Percentiles rank a stretch among this genome's conserved stretches.
These are phyloP conservation scores for Magnaporthiopsis rhizophila DNA, from an alignment of 2,329 filamentous ascomycete species.

Conservation along the genomic window DNA sequence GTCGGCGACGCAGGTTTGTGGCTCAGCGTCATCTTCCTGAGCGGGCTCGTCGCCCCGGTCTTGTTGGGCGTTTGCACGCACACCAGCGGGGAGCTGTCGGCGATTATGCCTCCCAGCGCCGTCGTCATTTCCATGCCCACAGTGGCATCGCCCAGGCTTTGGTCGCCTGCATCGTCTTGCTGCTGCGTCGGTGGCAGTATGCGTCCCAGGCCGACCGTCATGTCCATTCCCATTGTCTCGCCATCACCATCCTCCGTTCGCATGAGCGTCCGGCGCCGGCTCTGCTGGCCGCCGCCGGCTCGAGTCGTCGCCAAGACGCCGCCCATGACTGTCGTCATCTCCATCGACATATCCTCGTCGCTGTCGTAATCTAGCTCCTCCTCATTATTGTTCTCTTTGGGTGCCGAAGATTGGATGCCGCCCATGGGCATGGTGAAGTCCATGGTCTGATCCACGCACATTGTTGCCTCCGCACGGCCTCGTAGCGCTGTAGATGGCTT, in stretches of 20 bases:
- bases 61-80: not conserved
- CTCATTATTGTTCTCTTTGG: slow-evolving; percentile 20
- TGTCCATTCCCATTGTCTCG: slow-evolving; percentile 51
- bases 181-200: slow-evolving; percentile 36
- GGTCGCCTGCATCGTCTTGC: not conserved
- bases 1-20: slow-evolving; percentile 23
- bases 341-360: slow-evolving; percentile 72
- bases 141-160: not conserved
- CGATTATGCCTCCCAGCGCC: not conserved
- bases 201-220: slow-evolving; percentile 55
- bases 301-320: slow-evolving; percentile 32
- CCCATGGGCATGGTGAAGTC: slow-evolving; percentile 77
- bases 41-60: not conserved
- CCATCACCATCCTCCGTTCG: slow-evolving; percentile 14
- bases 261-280: slow-evolving; percentile 17
- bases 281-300: slow-evolving; percentile 12
- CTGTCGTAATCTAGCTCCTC: slow-evolving; percentile 28
- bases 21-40: not conserved
- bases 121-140: slow-evolving; percentile 3
- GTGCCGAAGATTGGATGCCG: slow-evolving; percentile 43
- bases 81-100: not conserved
- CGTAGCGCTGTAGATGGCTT: not conserved
- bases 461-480: slow-evolving; percentile 1
- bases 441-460: slow-evolving; percentile 59
- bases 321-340: slow-evolving; percentile 61